Evolutionary conservation across 805 yeast genomes (phyloP).

Genomic region (Zygoascus flipseniorum): DNA sequence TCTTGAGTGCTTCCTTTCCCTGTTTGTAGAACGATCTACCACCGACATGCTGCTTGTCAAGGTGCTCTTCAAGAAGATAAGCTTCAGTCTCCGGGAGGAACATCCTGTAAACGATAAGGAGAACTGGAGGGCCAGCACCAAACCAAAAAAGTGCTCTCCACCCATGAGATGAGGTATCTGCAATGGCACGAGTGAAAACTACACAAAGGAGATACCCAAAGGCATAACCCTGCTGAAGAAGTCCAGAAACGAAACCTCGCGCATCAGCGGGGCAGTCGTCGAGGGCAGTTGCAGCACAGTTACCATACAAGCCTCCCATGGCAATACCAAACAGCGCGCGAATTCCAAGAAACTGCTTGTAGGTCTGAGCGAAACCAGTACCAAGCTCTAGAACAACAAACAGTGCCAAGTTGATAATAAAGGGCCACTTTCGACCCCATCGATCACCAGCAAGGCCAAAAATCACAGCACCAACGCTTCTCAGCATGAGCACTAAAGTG

Average conservation of each 20-base stretch:
- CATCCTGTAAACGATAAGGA: slow-evolving; percentile 50
- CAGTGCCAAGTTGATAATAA: slow-evolving; percentile 41
- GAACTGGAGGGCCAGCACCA: slow-evolving; percentile 55
- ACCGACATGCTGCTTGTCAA: slow-evolving; percentile 13
- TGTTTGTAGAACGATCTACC: slow-evolving; percentile 19
- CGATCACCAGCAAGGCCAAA: slow-evolving; percentile 57
- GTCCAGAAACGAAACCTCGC: slow-evolving; percentile 55
- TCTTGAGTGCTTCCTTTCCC: slow-evolving; percentile 32
- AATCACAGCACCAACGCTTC: slow-evolving; percentile 61
- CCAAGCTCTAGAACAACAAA: slow-evolving; percentile 54
- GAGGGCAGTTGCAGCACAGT: slow-evolving; percentile 56
- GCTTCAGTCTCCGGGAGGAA: slow-evolving; percentile 53
- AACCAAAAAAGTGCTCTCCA: slow-evolving; percentile 76
- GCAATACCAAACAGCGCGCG: slow-evolving; percentile 60
- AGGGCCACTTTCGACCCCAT: slow-evolving; percentile 64
- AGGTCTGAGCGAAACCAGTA: slow-evolving; percentile 56
- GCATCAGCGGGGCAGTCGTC: slow-evolving; percentile 55
- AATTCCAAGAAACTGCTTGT: slow-evolving; percentile 48
- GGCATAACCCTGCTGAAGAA: slow-evolving; percentile 76
- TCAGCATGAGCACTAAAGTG: slow-evolving; percentile 60
- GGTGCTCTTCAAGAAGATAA: slow-evolving; percentile 31
- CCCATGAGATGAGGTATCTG: slow-evolving; percentile 38
- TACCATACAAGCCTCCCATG: slow-evolving; percentile 67
- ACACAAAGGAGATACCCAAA: slow-evolving; percentile 61
- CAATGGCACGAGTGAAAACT: slow-evolving; percentile 54